Evolutionary conservation across 2,329 filamentous ascomycete species (phyloP), one percentile per base, ranked within the genome.

Genomic region (Rosellinia necatrix): DNA sequence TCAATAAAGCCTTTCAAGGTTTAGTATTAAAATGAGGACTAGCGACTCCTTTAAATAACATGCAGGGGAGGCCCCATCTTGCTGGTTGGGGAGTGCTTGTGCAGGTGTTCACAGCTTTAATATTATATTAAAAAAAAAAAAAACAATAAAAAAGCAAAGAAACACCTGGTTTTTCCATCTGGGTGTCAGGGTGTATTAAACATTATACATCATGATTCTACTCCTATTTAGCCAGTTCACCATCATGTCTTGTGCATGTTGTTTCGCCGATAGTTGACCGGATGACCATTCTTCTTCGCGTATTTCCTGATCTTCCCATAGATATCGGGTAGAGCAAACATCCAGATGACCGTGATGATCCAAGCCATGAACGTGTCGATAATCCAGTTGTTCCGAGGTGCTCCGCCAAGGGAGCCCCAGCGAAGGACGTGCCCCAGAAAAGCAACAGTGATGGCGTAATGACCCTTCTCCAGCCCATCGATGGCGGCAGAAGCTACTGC

Each of bases 391-490:
- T 86, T 85, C 62, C 84, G 77, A 47, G 77, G 74, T 13, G 78
- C 78, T 3, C 82, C 81, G 13, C 84, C 83, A 65, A 86, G 70
- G 15, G 75, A 69, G 22, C 76, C 76, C 68, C 82, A 87, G 63
- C 88, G 85, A 85, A 97, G 88, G 56, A 91, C 67, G 53, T 83
- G 74, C 1, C 89, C 90, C 42, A 96, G 70, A 60, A 87, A 84
- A 57, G 85, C 88, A 9, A 92, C 90, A 0, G 90, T 88, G 40
- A 96, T 83, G 66, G 91, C 80, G 71, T 90, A 93, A 21, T 94
- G 79, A 0, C 93, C 94, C 30, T 76, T 84, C 72, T 97, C 92
- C 40, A 99, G 75, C 0, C 89, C 90, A 38, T 76, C 75, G 48
- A 99, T 85, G 1, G 90, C 81, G 7, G 78, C 78, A 3, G 75